phyloP scores from a whole-genome alignment of 768 basidiomycete genomes.

The Lactarius sp. region DNA sequence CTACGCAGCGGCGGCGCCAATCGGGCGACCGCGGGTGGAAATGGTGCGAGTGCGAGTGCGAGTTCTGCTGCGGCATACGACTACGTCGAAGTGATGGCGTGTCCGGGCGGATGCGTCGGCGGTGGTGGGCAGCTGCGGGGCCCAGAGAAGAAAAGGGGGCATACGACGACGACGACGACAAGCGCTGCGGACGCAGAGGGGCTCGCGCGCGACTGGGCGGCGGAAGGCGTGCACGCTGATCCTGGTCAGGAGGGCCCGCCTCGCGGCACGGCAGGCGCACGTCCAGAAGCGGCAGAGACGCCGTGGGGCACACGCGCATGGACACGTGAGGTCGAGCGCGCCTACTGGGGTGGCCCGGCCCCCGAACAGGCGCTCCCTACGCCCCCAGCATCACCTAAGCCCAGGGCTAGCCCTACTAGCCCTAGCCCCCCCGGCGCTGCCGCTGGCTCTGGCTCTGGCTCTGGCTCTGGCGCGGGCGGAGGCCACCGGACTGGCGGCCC shows the following conservation, averaged over 20 bases:
- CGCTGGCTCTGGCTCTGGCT: neutral
- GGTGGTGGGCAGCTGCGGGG: conserved; percentile 80
- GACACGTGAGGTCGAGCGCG: conserved; percentile 73
- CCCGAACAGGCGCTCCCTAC: conserved; percentile 34
- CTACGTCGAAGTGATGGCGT: conserved; percentile 98
- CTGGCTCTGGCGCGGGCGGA: neutral
- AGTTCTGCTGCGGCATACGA: conserved; percentile 54
- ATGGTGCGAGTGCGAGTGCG: neutral
- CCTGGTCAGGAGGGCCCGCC: neutral
- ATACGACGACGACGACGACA: conserved; percentile 16
- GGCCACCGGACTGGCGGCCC: neutral
- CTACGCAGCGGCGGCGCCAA: conserved; percentile 30
- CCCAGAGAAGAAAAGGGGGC: neutral
- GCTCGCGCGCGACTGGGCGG: conserved; percentile 57
- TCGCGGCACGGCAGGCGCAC: conserved; percentile 9
- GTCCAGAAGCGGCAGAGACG: conserved; percentile 40
- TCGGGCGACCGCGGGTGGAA: conserved; percentile 20
- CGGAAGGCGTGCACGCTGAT: conserved; percentile 39
- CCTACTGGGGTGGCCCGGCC: conserved; percentile 62
- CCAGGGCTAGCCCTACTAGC: neutral
- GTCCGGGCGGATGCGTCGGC: conserved; percentile 95
- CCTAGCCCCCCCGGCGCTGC: no score
- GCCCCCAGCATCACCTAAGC: conserved; percentile 41
- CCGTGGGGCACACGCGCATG: conserved; percentile 83
- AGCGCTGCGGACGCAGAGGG: conserved; percentile 56